Evolutionary conservation across 2,329 filamentous ascomycete genomes (phyloP).

Genomic region (Calonectria hongkongensis): DNA sequence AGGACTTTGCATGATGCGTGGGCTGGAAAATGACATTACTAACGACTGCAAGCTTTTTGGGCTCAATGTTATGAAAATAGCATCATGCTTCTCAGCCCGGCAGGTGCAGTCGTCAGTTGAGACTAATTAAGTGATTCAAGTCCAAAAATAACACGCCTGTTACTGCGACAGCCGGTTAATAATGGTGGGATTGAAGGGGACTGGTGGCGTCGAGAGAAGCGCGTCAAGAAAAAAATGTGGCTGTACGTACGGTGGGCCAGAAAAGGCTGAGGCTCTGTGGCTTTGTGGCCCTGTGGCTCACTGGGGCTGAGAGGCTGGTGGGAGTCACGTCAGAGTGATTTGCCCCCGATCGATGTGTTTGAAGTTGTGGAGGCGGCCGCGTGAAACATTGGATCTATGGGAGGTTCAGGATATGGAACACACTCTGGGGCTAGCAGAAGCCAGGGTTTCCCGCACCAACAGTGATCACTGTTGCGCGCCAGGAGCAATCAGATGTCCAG

Average conservation of each 20-base stretch:
- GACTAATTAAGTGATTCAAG: constrained; percentile 7
- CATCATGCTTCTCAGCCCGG: constrained; percentile 12
- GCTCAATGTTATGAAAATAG: constrained; percentile 13
- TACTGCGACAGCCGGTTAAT: constrained; percentile 30
- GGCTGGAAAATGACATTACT: constrained; percentile 42
- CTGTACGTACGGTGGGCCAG: constrained; percentile 16
- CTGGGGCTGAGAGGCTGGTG: constrained; percentile 16
- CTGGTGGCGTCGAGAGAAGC: constrained; percentile 26
- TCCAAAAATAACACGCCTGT: constrained; percentile 26
- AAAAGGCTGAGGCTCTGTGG: constrained; percentile 21
- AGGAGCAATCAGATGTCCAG: constrained; percentile 19
- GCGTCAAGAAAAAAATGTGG: constrained; percentile 27
- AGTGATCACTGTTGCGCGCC: constrained; percentile 32
- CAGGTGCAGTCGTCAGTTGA: constrained; percentile 21
- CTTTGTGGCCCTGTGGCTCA: background rate
- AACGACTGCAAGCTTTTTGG: constrained; percentile 34
- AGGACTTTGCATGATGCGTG: constrained; percentile 46
- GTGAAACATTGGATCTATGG: constrained; percentile 52
- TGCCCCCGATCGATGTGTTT: constrained; percentile 42
- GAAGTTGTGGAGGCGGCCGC: constrained; percentile 52
- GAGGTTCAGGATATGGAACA: constrained; percentile 44
- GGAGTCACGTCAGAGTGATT: constrained; percentile 32
- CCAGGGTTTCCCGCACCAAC: constrained; percentile 44
- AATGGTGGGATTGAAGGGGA: constrained; percentile 19
- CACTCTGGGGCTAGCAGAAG: constrained; percentile 44